phyloP scores from a whole-genome alignment of 2,329 filamentous ascomycete genomes.

The Tolypocladium endophyticum region DNA sequence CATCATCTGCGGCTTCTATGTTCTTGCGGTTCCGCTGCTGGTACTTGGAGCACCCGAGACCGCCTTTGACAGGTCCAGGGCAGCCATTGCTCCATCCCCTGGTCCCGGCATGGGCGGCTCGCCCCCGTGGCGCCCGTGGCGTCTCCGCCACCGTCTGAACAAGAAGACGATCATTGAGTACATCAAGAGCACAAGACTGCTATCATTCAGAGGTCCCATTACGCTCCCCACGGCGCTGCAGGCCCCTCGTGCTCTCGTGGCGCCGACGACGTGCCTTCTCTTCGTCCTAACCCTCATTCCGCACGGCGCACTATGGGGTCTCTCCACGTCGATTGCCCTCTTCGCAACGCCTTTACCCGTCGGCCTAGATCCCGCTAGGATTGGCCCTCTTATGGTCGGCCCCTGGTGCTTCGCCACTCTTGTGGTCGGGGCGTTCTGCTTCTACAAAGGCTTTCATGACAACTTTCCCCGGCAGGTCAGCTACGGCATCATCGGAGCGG shows the following conservation, averaged over 20 bases:
- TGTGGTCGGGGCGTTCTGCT: slow-evolving; percentile 19
- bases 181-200: slow-evolving; percentile 26
- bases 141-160: slow-evolving; percentile 17
- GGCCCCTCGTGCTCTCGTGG: slow-evolving; percentile 33
- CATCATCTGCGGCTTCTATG: slow-evolving; percentile 38
- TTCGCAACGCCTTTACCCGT: slow-evolving; percentile 35
- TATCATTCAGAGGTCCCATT: slow-evolving; percentile 22
- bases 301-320: slow-evolving; percentile 34
- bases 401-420: slow-evolving; percentile 31
- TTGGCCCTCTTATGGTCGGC: slow-evolving; percentile 34
- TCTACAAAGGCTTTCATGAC: slow-evolving; percentile 18
- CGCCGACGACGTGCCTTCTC: slow-evolving; percentile 38
- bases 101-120: slow-evolving; percentile 7
- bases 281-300: slow-evolving; percentile 35
- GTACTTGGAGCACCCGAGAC: slow-evolving; percentile 42
- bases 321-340: slow-evolving; percentile 33
- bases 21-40: slow-evolving; percentile 34
- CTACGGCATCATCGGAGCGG: slow-evolving; percentile 22
- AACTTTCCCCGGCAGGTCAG: slow-evolving; percentile 22
- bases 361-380: slow-evolving; percentile 22
- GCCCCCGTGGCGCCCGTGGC: slow-evolving; percentile 10
- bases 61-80: slow-evolving; percentile 31
- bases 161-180: slow-evolving; percentile 24
- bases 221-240: slow-evolving; percentile 27
- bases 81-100: slow-evolving; percentile 7